phyloP scores from a whole-genome alignment of 306 rosid genomes.

The Inga oerstediana region DNA sequence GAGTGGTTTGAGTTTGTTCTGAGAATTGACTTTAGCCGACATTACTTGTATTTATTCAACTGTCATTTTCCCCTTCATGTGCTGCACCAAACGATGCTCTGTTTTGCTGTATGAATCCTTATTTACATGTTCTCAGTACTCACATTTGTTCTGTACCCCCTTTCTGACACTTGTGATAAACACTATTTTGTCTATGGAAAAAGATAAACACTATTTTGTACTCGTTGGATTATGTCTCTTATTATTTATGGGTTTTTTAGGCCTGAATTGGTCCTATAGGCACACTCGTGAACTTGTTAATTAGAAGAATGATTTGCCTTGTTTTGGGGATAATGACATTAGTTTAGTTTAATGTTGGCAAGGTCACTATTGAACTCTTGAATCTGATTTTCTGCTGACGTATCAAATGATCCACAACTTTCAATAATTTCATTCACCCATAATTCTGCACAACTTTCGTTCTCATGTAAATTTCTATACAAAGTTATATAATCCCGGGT shows the following conservation, averaged over 20 bases:
- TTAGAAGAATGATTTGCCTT: background rate
- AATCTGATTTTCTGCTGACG: background rate
- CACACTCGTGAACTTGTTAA: background rate
- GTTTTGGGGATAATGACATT: background rate
- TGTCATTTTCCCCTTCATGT: slow-evolving; percentile 21
- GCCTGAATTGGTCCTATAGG: background rate
- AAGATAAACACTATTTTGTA: background rate
- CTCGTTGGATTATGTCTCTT: background rate
- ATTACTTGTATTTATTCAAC: slow-evolving; percentile 19
- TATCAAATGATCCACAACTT: background rate
- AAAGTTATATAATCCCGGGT: too few relatives aligned
- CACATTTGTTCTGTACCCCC: background rate
- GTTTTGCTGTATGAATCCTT: background rate
- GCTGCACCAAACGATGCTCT: background rate
- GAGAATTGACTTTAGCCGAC: slow-evolving; percentile 8
- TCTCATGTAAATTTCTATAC: background rate
- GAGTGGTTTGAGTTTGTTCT: slow-evolving; percentile 28
- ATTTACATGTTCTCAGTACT: background rate
- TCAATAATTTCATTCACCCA: background rate
- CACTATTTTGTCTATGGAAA: background rate
- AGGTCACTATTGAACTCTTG: background rate
- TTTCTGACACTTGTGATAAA: background rate
- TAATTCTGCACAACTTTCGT: background rate
- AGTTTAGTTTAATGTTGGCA: background rate
- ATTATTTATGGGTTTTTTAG: background rate